Percentiles rank a stretch among this genome's conserved stretches.
Conservation (phyloP, 192 early-diverging fungal genomes). For the Podila clonocystis region DNA sequence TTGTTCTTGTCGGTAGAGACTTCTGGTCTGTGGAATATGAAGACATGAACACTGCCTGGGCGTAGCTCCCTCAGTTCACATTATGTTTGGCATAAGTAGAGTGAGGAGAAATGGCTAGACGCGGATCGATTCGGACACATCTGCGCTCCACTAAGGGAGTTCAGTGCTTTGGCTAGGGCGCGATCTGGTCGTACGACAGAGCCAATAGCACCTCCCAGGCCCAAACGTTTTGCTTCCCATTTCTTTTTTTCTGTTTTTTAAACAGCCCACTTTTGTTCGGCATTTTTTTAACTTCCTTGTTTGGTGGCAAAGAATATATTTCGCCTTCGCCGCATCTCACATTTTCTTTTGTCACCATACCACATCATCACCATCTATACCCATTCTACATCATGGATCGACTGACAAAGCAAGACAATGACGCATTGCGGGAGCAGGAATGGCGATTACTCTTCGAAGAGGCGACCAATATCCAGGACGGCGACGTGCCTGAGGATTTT, state of each 20-base stretch:
- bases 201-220: neutral
- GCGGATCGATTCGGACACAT: too few relatives aligned
- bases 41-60: neutral
- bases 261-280: neutral
- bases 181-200: neutral
- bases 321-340: neutral
- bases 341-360: neutral
- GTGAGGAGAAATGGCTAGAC: neutral
- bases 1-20: too few relatives aligned
- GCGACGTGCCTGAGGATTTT: slow-evolving; percentile 1
- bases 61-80: neutral
- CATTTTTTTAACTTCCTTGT: too few relatives aligned
- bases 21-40: neutral
- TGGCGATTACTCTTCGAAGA: slow-evolving; percentile 19
- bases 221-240: neutral
- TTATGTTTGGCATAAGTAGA: neutral
- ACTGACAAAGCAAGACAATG: slow-evolving; percentile 33
- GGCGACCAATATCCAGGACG: neutral
- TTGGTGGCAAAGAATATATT: slow-evolving; percentile 32
- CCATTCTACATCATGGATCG: slow-evolving; percentile 7
- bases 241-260: neutral
- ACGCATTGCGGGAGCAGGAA: slow-evolving; percentile 28
- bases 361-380: neutral
- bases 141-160: too few relatives aligned
- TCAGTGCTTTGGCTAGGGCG: too few relatives aligned